These are phyloP conservation scores for Botrytis byssoidea DNA, from an alignment of 2,329 filamentous ascomycete species.

Conservation along the genomic window DNA sequence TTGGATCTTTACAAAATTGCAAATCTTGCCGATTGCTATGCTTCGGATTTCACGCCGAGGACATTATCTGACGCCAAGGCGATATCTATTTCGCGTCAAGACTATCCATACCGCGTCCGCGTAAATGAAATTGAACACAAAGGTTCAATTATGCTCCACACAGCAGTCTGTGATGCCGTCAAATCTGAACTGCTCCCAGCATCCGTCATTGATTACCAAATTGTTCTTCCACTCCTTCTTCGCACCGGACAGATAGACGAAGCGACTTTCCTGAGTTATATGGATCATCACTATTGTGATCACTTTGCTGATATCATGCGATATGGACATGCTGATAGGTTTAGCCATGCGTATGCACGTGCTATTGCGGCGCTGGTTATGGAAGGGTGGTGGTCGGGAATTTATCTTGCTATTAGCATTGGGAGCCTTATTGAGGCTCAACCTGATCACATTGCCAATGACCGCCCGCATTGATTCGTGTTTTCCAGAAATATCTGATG, in stretches of 20 bases:
- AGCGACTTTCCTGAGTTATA: neutral
- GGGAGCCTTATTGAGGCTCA: neutral
- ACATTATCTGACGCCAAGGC: neutral
- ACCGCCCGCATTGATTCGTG: neutral
- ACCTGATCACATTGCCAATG: neutral
- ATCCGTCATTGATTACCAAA: neutral
- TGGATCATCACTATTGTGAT: neutral
- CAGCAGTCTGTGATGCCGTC: neutral
- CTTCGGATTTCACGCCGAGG: neutral
- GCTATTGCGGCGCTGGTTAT: neutral
- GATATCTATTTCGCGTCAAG: neutral
- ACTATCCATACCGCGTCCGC: neutral
- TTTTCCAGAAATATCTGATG: neutral
- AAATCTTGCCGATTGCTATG: neutral
- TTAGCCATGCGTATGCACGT: neutral
- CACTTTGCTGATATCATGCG: neutral
- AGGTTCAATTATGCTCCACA: neutral
- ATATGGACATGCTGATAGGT: neutral
- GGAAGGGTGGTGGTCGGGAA: neutral
- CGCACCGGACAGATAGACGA: neutral
- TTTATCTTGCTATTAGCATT: neutral
- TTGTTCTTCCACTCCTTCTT: constrained; percentile 1
- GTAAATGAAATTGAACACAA: neutral
- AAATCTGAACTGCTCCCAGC: neutral
- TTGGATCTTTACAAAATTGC: neutral